A percentile compares a stretch with the other conserved stretches of the same genome.
These are phyloP conservation scores for Paspalum vaginatum DNA, from an alignment of 176 grass and related monocot species.

Conservation along the genomic window DNA sequence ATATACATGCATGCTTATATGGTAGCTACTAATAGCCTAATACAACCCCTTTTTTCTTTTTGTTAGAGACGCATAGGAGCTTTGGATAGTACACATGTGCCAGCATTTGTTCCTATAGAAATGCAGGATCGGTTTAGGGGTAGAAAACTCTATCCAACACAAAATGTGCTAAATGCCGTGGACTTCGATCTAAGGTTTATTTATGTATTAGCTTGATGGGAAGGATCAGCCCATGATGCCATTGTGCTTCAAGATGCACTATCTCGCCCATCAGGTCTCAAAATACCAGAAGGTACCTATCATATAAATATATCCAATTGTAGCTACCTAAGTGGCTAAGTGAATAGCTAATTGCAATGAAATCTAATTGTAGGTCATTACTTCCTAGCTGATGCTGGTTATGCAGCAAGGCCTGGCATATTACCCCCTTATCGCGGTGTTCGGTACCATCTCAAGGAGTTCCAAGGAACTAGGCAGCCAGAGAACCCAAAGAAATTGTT, in stretches of 20 bases:
- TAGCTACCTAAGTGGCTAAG: too few species aligned
- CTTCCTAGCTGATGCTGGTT: background rate
- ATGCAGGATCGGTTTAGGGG: background rate
- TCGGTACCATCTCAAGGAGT: background rate
- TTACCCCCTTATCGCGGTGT: background rate
- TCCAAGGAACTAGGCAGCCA: too few species aligned
- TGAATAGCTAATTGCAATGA: too few species aligned
- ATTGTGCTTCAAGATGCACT: background rate
- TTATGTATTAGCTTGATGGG: too few species aligned
- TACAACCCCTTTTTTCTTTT: background rate
- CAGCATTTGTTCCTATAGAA: background rate
- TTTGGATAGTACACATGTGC: background rate
- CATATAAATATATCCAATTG: too few species aligned
- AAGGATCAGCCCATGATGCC: too few species aligned
- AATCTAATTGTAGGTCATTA: background rate
- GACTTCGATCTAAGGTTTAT: background rate
- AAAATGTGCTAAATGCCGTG: background rate
- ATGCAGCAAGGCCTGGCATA: background rate
- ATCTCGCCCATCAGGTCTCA: background rate
- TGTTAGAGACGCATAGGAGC: conserved; percentile 15
- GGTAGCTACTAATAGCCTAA: too few species aligned
- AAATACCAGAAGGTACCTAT: background rate
- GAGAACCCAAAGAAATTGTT: background rate
- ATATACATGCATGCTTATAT: too few species aligned
- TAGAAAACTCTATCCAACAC: background rate